phyloP scores from a whole-genome alignment of 805 yeast genomes.

The Dipodascopsis uninucleata region DNA sequence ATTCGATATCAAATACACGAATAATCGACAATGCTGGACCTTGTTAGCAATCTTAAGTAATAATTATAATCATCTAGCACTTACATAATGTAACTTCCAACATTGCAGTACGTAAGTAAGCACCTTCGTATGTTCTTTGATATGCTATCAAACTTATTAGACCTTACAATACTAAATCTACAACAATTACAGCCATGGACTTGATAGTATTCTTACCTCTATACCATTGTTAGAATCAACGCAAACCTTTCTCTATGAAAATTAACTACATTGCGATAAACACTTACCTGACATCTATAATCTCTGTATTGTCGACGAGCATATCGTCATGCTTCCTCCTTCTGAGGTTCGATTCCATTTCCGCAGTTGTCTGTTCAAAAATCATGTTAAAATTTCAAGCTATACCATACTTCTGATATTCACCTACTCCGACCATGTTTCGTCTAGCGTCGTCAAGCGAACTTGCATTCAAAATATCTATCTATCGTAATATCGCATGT shows the following conservation, averaged over 20 bases:
- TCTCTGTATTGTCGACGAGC: constrained; percentile 19
- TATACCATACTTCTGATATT: no score
- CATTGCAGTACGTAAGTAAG: constrained; percentile 69
- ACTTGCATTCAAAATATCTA: no score
- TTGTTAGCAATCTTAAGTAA: constrained; percentile 6
- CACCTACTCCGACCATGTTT: no score
- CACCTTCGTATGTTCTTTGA: constrained; percentile 82
- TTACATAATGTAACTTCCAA: constrained; percentile 58
- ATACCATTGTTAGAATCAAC: constrained; percentile 2
- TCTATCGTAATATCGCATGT: no score
- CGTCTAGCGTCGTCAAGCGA: no score
- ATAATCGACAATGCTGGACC: constrained; percentile 20
- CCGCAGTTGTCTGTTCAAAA: constrained; percentile 18
- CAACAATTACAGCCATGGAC: constrained; percentile 7
- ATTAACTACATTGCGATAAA: neutral
- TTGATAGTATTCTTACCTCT: constrained; percentile 13
- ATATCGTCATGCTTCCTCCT: constrained; percentile 6
- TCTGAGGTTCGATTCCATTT: constrained; percentile 9
- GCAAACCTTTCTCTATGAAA: neutral
- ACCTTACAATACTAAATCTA: neutral
- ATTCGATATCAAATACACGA: constrained; percentile 24
- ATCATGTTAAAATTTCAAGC: no score
- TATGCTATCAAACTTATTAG: constrained; percentile 45
- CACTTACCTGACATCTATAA: constrained; percentile 25
- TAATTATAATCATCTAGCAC: constrained; percentile 6